Base-by-base conservation (phyloP, 2,329 filamentous ascomycete genomes). In the Akanthomyces uredinophilus region DNA sequence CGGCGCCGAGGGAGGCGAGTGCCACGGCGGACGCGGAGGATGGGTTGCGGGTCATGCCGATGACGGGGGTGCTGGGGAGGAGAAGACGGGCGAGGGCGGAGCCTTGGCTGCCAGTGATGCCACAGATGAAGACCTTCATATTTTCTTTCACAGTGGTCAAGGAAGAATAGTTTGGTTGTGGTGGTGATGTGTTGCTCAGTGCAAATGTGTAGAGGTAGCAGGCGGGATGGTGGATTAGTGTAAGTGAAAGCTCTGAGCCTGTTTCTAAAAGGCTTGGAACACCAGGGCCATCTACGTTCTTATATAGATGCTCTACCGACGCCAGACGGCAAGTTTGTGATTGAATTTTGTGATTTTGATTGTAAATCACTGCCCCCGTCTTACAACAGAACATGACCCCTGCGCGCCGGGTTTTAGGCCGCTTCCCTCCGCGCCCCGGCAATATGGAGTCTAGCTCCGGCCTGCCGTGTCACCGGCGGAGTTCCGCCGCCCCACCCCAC, bases 61-160 rank as follows among this genome's bases (percentile, higher is more conserved):
- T 70, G 52, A 68, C 60, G 35, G 76, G 68, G n/a, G 64, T 57
- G 65, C 70, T 68, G 8, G 68, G 65, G 29, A 70, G 72, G 35
- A 79, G 75, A 43, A 71, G 66, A 35, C 69, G 68, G 57, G 72
- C 69, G 29, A 78, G 63, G 11, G 74, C 70, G 4, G 70, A 70
- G 52, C 78, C 78, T 63, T 78, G 75, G 46, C 64, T 71, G 32
- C 78, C 77, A 1, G 78, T 79, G 7, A 74, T 75, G 56, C 71
- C 73, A 61, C 68, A 70, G 63, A 79, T 71, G 64, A 79, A 79
- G 39, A 74, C 70, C 27, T 65, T 71, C 64, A 71, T 64, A 59
- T 71, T 47, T 73, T 76, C 65, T 67, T 32, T 10, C 6, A 16
- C 6, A 14, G 7, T 16, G 11, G 5, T 14, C 16, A 5, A 16